phyloP scores from a whole-genome alignment of 2,329 filamentous ascomycete species.

The Colletotrichum sp. region DNA sequence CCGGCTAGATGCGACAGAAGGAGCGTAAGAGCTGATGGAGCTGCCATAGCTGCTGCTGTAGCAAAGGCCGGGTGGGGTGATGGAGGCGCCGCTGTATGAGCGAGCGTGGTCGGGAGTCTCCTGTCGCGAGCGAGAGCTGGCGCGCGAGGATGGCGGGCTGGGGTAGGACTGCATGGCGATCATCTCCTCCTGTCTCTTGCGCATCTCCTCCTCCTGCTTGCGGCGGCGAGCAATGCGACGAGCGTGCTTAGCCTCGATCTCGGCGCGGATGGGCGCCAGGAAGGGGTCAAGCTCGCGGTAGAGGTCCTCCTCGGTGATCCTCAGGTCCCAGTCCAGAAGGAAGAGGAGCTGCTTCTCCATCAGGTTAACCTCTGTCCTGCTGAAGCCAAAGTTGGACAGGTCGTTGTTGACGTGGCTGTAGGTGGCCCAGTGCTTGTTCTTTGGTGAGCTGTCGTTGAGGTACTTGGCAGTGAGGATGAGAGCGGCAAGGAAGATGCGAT shows the following conservation, averaged over 20 bases:
- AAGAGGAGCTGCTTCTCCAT: conserved; percentile 99
- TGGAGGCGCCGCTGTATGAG: conserved; percentile 36
- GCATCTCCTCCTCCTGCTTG: conserved; percentile 45
- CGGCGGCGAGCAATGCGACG: conserved; percentile 56
- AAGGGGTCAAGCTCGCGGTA: conserved; percentile 88
- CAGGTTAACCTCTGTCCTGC: conserved; percentile 92
- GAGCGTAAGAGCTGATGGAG: conserved; percentile 51
- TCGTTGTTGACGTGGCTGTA: conserved; percentile 81
- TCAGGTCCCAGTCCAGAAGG: conserved; percentile 92
- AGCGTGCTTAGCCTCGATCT: conserved; percentile 55
- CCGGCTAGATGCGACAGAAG: conserved; percentile 49
- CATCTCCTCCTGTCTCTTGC: conserved; percentile 40
- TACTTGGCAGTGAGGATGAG: conserved; percentile 94
- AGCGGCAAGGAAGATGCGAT: conserved; percentile 93
- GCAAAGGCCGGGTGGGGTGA: conserved; percentile 52
- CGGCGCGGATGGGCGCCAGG: conserved; percentile 79
- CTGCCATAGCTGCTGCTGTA: conserved; percentile 44
- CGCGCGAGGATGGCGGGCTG: conserved; percentile 52
- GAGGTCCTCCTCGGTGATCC: conserved; percentile 84
- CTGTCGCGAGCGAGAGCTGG: conserved; percentile 43
- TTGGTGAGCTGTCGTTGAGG: conserved; percentile 96
- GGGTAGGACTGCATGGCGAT: conserved; percentile 39
- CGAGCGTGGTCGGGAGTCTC: conserved; percentile 45
- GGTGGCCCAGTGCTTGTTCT: conserved; percentile 99
- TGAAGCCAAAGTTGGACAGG: conserved; percentile 81